Conservation (phyloP, 2,329 filamentous ascomycete species). For the Simplicillium aogashimaense region DNA sequence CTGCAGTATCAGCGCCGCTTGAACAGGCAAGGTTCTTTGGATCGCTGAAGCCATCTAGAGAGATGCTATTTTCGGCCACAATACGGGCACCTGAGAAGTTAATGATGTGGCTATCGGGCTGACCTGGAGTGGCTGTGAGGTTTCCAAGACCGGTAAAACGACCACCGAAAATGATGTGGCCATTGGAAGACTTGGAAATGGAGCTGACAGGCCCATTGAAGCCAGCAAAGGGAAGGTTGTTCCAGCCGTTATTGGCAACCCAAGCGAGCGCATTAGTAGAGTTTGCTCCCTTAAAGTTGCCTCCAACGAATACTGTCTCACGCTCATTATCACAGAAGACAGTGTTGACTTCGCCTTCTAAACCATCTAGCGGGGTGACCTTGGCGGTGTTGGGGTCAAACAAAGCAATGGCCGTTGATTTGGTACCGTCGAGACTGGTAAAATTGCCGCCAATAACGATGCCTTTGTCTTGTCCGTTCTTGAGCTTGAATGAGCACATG, state of each 20-base stretch:
- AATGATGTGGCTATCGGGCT: slow-evolving; percentile 67
- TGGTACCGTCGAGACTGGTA: slow-evolving; percentile 70
- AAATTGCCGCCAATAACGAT: slow-evolving; percentile 92
- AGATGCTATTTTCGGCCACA: slow-evolving; percentile 52
- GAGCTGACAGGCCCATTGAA: slow-evolving; percentile 89
- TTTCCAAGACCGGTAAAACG: slow-evolving; percentile 84
- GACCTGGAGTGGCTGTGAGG: slow-evolving; percentile 49
- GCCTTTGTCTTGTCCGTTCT: slow-evolving; percentile 57
- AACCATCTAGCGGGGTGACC: slow-evolving; percentile 66
- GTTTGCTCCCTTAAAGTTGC: slow-evolving; percentile 68
- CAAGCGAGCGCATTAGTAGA: slow-evolving; percentile 88
- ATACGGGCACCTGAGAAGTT: slow-evolving; percentile 76
- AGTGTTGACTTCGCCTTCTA: slow-evolving; percentile 73
- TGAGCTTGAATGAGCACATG: slow-evolving; percentile 71
- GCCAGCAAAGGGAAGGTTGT: slow-evolving; percentile 77
- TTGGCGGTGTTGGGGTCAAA: slow-evolving; percentile 64
- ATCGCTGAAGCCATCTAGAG: slow-evolving; percentile 56
- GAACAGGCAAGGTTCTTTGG: slow-evolving; percentile 77
- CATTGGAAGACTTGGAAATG: slow-evolving; percentile 70
- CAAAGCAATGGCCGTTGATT: slow-evolving; percentile 70
- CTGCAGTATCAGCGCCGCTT: slow-evolving; percentile 52
- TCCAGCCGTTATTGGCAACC: slow-evolving; percentile 59
- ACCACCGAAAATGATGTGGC: slow-evolving; percentile 86
- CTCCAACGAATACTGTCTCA: slow-evolving; percentile 82
- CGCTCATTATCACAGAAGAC: slow-evolving; percentile 71